Base-by-base conservation (phyloP, 2,329 filamentous ascomycete genomes). In the Stemphylium vesicarium region DNA sequence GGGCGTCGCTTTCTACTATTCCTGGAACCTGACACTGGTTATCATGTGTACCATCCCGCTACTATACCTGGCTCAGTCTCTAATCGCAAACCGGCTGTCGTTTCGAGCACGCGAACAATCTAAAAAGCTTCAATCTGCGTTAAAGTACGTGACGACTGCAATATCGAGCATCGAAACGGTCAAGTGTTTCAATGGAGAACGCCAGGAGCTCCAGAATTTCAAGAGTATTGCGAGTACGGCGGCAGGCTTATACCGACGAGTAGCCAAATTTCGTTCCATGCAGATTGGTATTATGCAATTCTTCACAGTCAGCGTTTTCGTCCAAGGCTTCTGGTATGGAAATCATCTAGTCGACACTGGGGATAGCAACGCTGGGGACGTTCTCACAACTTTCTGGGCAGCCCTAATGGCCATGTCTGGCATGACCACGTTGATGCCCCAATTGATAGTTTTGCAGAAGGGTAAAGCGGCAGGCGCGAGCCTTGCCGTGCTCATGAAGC, bases 311-410 rank as follows among this genome's bases (percentile, higher is more conserved):
- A 82, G 81, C 1, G 87, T 97, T 71, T 97, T 98, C 62, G 88
- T 96, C 0, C 84, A 92, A 53, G 93, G 92, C 0, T 97, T 98
- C 68, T 96, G 91, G 85, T 96, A 93, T 64, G 93, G 92, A 0
- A 84, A 88, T 24, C 79, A 84, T 1, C 81, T 96, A 1, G 86
- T 95, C 9, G 79, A 81, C 9, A 75, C 82, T 1, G 86, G 85
- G 1, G 73, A 81, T 0, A 77, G 85, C 11, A 81, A 79, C 10
- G 78, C 91, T 0, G 90, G 88, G 0, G 80, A 88, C 50, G 85
- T 96, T 3, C 75, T 97, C 39, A 95, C 91, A 0, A 90, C 92
- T 0, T 97, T 98, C 62, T 96, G 95, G 79, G 85, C 90, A 4
- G 89, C 89, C 2, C 78, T 97, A 32, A 86, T 87, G 45, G 89